phyloP scores from a whole-genome alignment of 2,329 filamentous ascomycete species.

The Rutstroemia sp. region DNA sequence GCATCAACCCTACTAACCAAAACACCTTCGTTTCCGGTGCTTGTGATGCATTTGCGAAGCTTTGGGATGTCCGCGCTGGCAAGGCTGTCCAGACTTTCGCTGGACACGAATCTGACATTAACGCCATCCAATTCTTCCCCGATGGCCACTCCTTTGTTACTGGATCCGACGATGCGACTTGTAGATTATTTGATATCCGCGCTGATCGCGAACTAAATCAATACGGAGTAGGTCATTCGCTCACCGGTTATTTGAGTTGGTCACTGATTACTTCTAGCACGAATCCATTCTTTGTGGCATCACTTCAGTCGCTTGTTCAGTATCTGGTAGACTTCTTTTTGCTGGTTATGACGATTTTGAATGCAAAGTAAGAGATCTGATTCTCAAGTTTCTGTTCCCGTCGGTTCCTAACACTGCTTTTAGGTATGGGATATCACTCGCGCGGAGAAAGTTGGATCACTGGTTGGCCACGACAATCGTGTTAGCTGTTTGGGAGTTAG shows the following conservation, averaged over 20 bases:
- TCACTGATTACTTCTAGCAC: conserved; percentile 50
- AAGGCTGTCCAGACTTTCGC: conserved; percentile 99
- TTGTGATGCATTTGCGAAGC: conserved; percentile 95
- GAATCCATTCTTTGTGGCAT: conserved; percentile 97
- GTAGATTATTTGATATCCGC: conserved; percentile 94
- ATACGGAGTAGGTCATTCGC: conserved; percentile 49
- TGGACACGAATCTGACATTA: conserved; percentile 97
- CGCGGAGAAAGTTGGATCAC: conserved; percentile 91
- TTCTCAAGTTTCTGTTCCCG: background rate
- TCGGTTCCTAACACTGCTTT: conserved; percentile 7
- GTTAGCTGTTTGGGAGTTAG: conserved; percentile 98
- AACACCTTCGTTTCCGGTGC: conserved; percentile 99
- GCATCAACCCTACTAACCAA: conserved; percentile 97
- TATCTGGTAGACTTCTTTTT: conserved; percentile 90
- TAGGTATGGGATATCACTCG: conserved; percentile 97
- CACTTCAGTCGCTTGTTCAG: conserved; percentile 95
- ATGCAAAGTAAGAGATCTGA: conserved; percentile 72
- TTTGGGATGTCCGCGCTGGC: conserved; percentile 97
- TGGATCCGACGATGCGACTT: conserved; percentile 94
- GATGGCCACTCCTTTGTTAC: conserved; percentile 98
- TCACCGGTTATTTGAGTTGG: conserved; percentile 7
- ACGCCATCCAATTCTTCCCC: conserved; percentile 98
- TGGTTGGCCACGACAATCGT: conserved; percentile 96
- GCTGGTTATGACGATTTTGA: conserved; percentile 98
- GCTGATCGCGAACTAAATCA: conserved; percentile 74